Conservation (phyloP, 2,329 filamentous ascomycete species). For the Elsinoe arachidis region DNA sequence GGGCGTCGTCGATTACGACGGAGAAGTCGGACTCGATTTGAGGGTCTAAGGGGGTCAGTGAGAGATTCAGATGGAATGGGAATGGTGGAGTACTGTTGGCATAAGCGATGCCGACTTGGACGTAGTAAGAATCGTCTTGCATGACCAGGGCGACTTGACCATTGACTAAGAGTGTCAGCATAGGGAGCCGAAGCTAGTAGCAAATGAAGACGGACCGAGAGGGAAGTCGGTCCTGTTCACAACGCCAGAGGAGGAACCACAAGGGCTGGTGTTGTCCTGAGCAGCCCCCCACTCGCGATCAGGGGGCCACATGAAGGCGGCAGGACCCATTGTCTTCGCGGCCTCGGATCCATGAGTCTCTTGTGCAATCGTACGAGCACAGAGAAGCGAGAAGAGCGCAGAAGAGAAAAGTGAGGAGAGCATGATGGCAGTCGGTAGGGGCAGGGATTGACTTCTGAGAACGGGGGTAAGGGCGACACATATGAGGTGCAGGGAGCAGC, state of each 20-base stretch:
- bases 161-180: slow-evolving; percentile 33
- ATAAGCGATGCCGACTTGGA: slow-evolving; percentile 48
- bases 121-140: slow-evolving; percentile 49
- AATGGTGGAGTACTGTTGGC: slow-evolving; percentile 35
- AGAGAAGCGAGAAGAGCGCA: not conserved
- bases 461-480: not conserved
- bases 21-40: slow-evolving; percentile 33
- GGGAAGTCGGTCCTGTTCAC: slow-evolving; percentile 50
- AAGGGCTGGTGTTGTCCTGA: slow-evolving; percentile 49
- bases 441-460: not conserved
- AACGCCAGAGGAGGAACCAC: slow-evolving; percentile 43
- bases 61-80: slow-evolving; percentile 16
- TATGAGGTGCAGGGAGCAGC: not conserved
- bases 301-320: slow-evolving; percentile 53
- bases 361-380: not conserved
- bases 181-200: not conserved
- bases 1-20: slow-evolving; percentile 24
- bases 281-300: slow-evolving; percentile 49
- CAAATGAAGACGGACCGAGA: slow-evolving; percentile 34
- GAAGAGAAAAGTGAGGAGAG: not conserved
- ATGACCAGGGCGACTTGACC: slow-evolving; percentile 49
- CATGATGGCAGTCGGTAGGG: not conserved
- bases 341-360: slow-evolving; percentile 7
- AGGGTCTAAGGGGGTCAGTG: slow-evolving; percentile 27
- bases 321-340: slow-evolving; percentile 42